Conservation (phyloP, 441 rosid genomes). For the Aquilaria agallochum region DNA sequence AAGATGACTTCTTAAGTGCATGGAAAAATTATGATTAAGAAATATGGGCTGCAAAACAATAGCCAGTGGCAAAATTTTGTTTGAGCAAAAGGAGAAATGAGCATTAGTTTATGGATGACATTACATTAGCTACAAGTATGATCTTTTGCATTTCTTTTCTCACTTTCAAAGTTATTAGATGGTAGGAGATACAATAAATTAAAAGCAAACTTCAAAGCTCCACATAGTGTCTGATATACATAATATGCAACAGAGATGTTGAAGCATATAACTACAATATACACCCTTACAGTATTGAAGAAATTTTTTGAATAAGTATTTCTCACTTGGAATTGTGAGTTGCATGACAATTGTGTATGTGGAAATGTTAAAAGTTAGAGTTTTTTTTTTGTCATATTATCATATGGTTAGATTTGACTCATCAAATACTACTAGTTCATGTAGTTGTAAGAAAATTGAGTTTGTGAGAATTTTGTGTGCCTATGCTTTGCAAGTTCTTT, state of each 20-base stretch:
- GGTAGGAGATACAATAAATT: not conserved
- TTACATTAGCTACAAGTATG: not conserved
- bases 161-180: not conserved
- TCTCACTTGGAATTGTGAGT: not conserved
- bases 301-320: not conserved
- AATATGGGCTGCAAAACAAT: not conserved
- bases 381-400: not conserved
- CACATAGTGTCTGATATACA: not conserved
- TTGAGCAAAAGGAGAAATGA: constrained; percentile 1
- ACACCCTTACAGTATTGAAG: not conserved
- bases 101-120: not conserved
- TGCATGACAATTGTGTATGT: not conserved
- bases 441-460: constrained; percentile 1
- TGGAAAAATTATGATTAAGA: not conserved
- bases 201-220: not conserved
- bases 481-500: not conserved
- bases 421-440: not conserved
- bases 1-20: not conserved
- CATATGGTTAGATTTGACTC: not conserved
- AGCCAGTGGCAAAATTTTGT: not conserved
- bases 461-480: not conserved
- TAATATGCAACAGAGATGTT: not conserved
- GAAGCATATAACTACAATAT: not conserved
- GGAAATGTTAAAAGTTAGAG: not conserved
- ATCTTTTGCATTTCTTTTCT: not conserved